Evolutionary conservation across 352 stramenopile species (phyloP).

Genomic region (Globisporangium heterothallicum): DNA sequence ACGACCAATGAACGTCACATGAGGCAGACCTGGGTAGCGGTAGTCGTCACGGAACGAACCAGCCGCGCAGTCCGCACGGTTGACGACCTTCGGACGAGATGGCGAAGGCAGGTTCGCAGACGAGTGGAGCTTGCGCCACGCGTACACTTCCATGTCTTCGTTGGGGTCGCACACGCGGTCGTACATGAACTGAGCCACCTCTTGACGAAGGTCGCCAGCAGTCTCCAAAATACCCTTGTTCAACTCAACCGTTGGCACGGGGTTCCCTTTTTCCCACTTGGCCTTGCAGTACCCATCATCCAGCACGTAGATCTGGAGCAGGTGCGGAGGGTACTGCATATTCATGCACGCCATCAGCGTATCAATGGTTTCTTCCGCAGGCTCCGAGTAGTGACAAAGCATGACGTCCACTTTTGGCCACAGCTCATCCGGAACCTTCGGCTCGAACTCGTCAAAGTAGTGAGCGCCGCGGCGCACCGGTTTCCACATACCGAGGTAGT

Average conservation of each 20-base stretch:
- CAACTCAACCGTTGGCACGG: constrained; percentile 58
- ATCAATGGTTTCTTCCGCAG: constrained; percentile 79
- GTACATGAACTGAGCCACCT: constrained; percentile 87
- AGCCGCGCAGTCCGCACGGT: constrained; percentile 66
- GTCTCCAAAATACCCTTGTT: constrained; percentile 43
- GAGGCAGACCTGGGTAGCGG: constrained; percentile 70
- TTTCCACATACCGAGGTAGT: constrained; percentile 90
- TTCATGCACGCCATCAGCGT: constrained; percentile 86
- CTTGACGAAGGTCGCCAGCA: constrained; percentile 68
- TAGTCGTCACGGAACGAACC: constrained; percentile 85
- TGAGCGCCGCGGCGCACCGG: constrained; percentile 79
- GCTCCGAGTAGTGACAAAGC: constrained; percentile 78
- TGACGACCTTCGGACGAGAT: constrained; percentile 65
- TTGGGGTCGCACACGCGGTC: constrained; percentile 82
- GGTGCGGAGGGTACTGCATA: constrained; percentile 81
- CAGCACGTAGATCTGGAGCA: constrained; percentile 82
- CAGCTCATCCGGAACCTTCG: constrained; percentile 70
- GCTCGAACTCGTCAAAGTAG: constrained; percentile 87
- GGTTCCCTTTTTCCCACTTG: constrained; percentile 79
- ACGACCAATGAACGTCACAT: constrained; percentile 75
- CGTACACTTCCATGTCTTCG: constrained; percentile 85
- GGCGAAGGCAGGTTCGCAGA: constrained; percentile 72
- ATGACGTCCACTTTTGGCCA: constrained; percentile 85
- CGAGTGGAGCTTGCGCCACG: constrained; percentile 82
- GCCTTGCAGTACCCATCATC: constrained; percentile 83